Conservation (phyloP, 2,329 filamentous ascomycete genomes). For the Epichloe gansuensis region DNA sequence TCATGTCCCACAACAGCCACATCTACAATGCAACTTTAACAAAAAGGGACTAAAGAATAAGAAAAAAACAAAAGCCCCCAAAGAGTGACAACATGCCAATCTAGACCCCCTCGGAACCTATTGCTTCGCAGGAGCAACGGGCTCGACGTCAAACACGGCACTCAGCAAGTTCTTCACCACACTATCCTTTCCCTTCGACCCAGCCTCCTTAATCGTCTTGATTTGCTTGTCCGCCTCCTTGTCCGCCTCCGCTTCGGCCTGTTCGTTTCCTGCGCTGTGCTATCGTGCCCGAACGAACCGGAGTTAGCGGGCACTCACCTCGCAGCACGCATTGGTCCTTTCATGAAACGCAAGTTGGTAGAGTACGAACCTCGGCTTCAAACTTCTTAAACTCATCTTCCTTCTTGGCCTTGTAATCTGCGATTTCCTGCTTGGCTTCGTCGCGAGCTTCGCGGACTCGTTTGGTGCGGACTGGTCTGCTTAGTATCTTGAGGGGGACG, state of each 20-base stretch:
- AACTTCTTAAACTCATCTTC: slow-evolving; percentile 93
- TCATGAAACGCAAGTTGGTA: not conserved
- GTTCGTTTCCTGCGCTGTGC: slow-evolving; percentile 84
- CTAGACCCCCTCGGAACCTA: slow-evolving; percentile 8
- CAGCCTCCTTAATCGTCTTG: slow-evolving; percentile 67
- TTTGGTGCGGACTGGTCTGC: slow-evolving; percentile 62
- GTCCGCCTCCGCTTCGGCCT: slow-evolving; percentile 71
- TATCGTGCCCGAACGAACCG: slow-evolving; percentile 24
- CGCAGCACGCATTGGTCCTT: too few relatives aligned
- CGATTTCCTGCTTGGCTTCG: slow-evolving; percentile 96
- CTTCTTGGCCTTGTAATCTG: slow-evolving; percentile 79
- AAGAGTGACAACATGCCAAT: not conserved
- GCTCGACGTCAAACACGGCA: slow-evolving; percentile 76
- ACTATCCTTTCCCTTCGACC: slow-evolving; percentile 64
- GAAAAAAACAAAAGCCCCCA: not conserved
- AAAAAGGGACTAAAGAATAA: not conserved
- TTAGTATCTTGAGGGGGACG: not conserved
- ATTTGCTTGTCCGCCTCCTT: slow-evolving; percentile 67
- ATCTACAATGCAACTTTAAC: not conserved
- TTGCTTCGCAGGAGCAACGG: slow-evolving; percentile 36
- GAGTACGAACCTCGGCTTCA: slow-evolving; percentile 50
- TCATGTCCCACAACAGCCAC: not conserved
- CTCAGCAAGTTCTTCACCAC: slow-evolving; percentile 75
- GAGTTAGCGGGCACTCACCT: not conserved
- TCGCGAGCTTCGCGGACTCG: slow-evolving; percentile 91